Evolutionary conservation across 2,329 filamentous ascomycete genomes (phyloP), one percentile per base, ranked within the genome.

Genomic region (Arthroderma sp.): DNA sequence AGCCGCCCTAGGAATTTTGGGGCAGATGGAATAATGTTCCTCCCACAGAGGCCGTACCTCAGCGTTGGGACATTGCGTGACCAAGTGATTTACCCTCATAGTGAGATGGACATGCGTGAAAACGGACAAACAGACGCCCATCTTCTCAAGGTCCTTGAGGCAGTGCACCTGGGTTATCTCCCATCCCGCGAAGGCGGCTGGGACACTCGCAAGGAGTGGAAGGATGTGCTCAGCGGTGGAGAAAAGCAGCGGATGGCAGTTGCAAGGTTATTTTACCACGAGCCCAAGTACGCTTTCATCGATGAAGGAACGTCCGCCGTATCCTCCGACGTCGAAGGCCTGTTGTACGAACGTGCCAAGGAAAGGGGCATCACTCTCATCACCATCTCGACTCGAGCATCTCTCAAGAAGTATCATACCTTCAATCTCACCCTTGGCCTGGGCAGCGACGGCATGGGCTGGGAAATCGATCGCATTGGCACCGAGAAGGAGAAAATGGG

Each of bases 121-220:
- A 81, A 82, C 50, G 79, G 82, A 10, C 80, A 82, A 54, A 78
- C 76, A 2, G 91, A 98, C 59, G 71, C 77, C 30, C 84, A 94
- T 52, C 73, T 98, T 15, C 77, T 82, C 58, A 72, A 72, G 28
- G 77, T 93, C 2, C 74, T 98, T 3, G 85, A 94, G 46, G 83
- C 85, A 42, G 88, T 88, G 0, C 78, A 78, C 46, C 73, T 98
- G 0, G 89, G 87, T 3, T 96, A 98, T 62, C 74, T 98, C 1
- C 85, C 86, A 1, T 80, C 88, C 40, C 80, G 91, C 10, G 91
- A 98, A 69, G 91, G 91, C 34, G 91, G 91, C 9, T 96, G 87
- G 87, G 86, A 98, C 59, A 91, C 86, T 4, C 77, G 86, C 46
- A 96, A 98, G 65, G 88, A 94, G 60, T 98, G 91, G 91, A 95